Evolutionary conservation across 2,329 filamentous ascomycete genomes (phyloP), one percentile per base, ranked within the genome.

Genomic region (Atkinsonella texensis): DNA sequence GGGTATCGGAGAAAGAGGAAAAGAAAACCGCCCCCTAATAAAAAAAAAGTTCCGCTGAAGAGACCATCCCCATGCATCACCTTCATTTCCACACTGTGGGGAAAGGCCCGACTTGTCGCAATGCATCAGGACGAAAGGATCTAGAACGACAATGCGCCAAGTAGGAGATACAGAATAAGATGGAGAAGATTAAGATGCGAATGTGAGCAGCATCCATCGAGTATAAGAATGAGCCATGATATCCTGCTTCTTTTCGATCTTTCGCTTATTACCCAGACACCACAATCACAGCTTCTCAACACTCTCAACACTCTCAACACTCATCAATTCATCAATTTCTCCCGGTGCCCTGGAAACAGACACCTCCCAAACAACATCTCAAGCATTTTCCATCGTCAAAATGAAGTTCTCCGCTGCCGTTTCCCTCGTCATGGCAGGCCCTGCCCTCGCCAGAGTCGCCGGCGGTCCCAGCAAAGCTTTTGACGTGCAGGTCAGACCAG

Each of bases 401-500:
- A 65, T 65, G 63, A 63, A 64, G 58, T 52, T 63, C 56, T 59
- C 58, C 31, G 32, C 60, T 51, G 53, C 59, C 54, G 41, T 62
- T 44, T 56, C 57, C 52, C 56, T 62, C 55, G 43, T 59, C 47
- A 56, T 60, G 48, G 56, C 58, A 20, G 60, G 62, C 57, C 50
- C 64, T 52, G 59, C 57, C 54, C 49, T 62, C n/a, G 62, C 63
- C 48, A 56, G 57, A 23, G 59, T 62, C 51, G 31, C 58, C 40
- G 53, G 40, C 15, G 12, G 10, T n/a, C 38, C 35, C 38, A 11
- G n/a, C 41, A 62, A 65, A 46, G 61, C 64, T 50, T 82, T 82
- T 60, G 64, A 67, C 56, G 53, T 80, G 5, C 52, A 65, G 78
- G 60, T 64, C 74, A 52, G 70, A 80, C 51, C 71, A 70, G 54